Evolutionary conservation across 495 filamentous ascomycete genomes (phyloP).

Genomic region (Tuber calosporum): DNA sequence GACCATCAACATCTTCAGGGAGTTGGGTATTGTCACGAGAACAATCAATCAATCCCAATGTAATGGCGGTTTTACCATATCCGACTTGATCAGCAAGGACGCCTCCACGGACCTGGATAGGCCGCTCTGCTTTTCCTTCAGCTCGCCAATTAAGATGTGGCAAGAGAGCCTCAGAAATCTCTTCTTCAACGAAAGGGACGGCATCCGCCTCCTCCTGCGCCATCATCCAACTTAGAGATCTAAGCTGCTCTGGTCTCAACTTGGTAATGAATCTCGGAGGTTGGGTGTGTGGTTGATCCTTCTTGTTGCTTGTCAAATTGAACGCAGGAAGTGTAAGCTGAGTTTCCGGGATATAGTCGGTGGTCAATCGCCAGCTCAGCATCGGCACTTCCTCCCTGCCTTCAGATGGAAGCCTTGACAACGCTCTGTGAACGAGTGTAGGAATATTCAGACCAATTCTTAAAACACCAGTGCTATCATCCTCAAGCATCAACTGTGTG

Average conservation of each 20-base stretch:
- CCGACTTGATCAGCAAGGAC: conserved; percentile 70
- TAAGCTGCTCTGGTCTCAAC: conserved; percentile 53
- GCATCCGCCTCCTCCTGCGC: conserved; percentile 50
- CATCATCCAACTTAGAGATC: conserved; percentile 61
- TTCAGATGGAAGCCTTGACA: conserved; percentile 42
- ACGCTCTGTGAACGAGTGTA: conserved; percentile 53
- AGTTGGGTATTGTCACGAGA: conserved; percentile 37
- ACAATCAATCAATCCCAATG: conserved; percentile 57
- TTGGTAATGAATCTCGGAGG: conserved; percentile 45
- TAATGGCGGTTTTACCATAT: conserved; percentile 76
- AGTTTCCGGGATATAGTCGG: conserved; percentile 45
- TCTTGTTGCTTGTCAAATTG: conserved; percentile 46
- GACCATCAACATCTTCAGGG: conserved; percentile 35
- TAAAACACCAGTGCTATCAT: conserved; percentile 39
- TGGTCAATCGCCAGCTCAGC: conserved; percentile 51
- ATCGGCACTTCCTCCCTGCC: conserved; percentile 19
- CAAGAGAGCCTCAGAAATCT: conserved; percentile 61
- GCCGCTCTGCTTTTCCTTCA: conserved; percentile 52
- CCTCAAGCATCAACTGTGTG: conserved; percentile 44
- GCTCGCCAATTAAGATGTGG: conserved; percentile 55
- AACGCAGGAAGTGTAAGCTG: conserved; percentile 44
- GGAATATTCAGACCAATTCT: conserved; percentile 52
- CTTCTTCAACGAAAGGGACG: conserved; percentile 54
- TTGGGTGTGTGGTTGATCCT: conserved; percentile 42
- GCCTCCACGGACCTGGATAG: conserved; percentile 55